These are phyloP conservation scores for Thielaviopsis populi DNA, from an alignment of 2,329 filamentous ascomycete genomes.

Conservation along the genomic window DNA sequence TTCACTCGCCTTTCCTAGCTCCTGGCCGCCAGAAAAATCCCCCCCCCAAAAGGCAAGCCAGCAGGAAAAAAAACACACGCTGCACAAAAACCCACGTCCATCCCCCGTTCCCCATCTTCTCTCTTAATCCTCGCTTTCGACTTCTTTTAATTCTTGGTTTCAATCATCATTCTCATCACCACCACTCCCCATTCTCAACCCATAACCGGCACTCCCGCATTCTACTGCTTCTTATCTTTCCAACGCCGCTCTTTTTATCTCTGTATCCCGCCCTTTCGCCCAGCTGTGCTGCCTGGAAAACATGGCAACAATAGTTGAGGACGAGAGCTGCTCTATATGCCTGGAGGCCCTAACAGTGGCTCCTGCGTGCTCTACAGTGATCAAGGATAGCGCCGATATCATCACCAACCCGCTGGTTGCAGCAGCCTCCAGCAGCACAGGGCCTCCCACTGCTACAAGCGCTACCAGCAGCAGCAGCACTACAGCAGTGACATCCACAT, in stretches of 20 bases:
- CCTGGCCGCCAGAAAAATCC: not conserved
- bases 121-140: not conserved
- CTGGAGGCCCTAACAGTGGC: conserved; percentile 6
- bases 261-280: not conserved
- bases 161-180: not conserved
- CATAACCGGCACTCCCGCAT: not conserved
- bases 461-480: not conserved
- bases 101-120: conserved; percentile 1
- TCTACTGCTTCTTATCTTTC: not conserved
- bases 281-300: not conserved
- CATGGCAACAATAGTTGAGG: conserved; percentile 3
- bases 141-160: not conserved
- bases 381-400: conserved; percentile 20
- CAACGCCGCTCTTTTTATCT: not conserved
- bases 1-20: conserved; percentile 8
- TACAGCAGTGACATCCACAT: not conserved
- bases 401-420: conserved; percentile 19
- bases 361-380: conserved; percentile 3
- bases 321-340: conserved; percentile 12
- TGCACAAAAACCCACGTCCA: not conserved
- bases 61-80: conserved; percentile 2
- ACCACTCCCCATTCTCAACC: not conserved
- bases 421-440: conserved; percentile 11
- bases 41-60: conserved; percentile 4
- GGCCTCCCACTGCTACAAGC: not conserved